Evolutionary conservation across 2,329 filamentous ascomycete genomes (phyloP).

Genomic region (Fusarium sp.): DNA sequence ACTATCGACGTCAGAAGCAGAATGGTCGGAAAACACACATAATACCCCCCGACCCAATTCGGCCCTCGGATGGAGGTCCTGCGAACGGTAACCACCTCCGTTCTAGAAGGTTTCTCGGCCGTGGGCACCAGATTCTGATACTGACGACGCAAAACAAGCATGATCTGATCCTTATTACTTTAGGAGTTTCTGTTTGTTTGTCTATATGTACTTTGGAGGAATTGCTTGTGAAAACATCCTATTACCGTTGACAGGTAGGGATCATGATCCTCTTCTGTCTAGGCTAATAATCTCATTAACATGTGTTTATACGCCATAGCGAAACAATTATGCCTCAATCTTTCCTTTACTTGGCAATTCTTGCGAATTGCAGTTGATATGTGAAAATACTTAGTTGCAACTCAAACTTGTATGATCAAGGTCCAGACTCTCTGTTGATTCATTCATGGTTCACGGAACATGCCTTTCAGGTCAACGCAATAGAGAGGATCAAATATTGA

Average conservation of each 20-base stretch:
- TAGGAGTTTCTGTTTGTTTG: too few relatives aligned
- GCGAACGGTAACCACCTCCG: slow-evolving; percentile 29
- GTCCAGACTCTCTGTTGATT: slow-evolving; percentile 17
- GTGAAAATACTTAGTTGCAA: slow-evolving; percentile 17
- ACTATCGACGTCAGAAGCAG: slow-evolving; percentile 11
- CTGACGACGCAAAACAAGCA: not conserved
- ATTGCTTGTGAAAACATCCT: slow-evolving; percentile 17
- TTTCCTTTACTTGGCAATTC: not conserved
- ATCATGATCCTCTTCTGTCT: not conserved
- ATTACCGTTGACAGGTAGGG: slow-evolving; percentile 6
- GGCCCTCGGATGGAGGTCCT: slow-evolving; percentile 1
- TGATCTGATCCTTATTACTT: not conserved
- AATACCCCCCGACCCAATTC: slow-evolving; percentile 20
- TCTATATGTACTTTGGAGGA: not conserved
- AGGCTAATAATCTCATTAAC: not conserved
- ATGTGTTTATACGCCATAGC: not conserved
- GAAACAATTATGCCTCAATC: not conserved
- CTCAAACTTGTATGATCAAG: slow-evolving; percentile 15
- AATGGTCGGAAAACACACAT: slow-evolving; percentile 22
- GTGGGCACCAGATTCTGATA: not conserved
- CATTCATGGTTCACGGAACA: slow-evolving; percentile 23
- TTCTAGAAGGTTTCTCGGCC: slow-evolving; percentile 29
- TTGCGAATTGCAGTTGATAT: not conserved
- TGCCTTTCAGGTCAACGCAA: slow-evolving; percentile 23
- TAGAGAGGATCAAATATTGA: slow-evolving; percentile 20